Evolutionary conservation across 805 yeast species (phyloP).

Genomic region (Nakazawaea holstii): DNA sequence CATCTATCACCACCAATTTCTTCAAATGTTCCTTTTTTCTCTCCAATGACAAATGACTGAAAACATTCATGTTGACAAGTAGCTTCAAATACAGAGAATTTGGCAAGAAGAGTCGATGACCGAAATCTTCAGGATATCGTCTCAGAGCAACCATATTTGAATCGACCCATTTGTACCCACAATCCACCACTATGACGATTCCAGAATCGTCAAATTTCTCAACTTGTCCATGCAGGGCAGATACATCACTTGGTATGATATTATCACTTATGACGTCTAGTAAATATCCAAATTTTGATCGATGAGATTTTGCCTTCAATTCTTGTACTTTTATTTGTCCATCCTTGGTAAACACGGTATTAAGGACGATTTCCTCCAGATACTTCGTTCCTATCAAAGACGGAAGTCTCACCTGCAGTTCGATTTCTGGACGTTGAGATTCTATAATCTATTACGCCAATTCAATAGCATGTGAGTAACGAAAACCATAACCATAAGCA

Average conservation of each 20-base stretch:
- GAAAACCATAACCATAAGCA: too few species aligned
- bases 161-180: conserved; percentile 7
- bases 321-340: neutral
- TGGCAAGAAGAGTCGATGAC: neutral
- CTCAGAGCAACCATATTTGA: neutral
- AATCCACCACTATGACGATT: conserved; percentile 3
- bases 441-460: too few species aligned
- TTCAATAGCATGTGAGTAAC: too few species aligned
- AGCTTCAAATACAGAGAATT: conserved; percentile 3
- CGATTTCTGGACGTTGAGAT: too few species aligned
- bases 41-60: neutral
- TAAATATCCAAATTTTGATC: neutral
- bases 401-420: neutral
- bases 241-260: neutral
- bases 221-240: too few species aligned
- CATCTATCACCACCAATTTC: neutral
- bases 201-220: neutral
- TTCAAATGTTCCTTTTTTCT: neutral
- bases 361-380: neutral
- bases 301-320: neutral
- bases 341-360: too few species aligned
- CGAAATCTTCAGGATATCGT: neutral
- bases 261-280: conserved; percentile 7
- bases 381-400: neutral
- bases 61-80: neutral